These are phyloP conservation scores for Pythium dissotocum DNA, from an alignment of 352 stramenopile species.

Conservation along the genomic window DNA sequence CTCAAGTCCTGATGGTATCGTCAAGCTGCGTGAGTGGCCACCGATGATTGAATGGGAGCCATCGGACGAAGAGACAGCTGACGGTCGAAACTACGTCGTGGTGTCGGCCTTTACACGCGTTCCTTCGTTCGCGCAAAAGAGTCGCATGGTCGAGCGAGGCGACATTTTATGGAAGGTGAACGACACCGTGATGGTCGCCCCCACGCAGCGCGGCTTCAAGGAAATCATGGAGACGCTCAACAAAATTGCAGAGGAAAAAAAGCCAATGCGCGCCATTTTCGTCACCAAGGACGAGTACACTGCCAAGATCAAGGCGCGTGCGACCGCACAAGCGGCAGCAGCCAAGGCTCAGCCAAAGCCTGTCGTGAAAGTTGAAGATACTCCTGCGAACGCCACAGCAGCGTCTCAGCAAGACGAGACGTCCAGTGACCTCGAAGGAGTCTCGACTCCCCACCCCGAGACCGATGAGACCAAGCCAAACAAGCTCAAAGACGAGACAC, in stretches of 20 bases:
- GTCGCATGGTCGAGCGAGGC: conserved; percentile 52
- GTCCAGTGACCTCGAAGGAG: not conserved
- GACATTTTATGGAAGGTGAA: conserved; percentile 75
- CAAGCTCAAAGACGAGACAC: not conserved
- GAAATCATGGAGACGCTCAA: conserved; percentile 65
- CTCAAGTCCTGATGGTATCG: conserved; percentile 70
- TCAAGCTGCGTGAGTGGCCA: conserved; percentile 80
- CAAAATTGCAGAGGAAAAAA: conserved; percentile 47
- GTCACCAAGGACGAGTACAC: conserved; percentile 58
- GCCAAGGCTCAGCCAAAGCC: conserved; percentile 4
- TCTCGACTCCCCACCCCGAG: not conserved
- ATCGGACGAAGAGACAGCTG: conserved; percentile 53
- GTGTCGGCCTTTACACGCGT: conserved; percentile 67
- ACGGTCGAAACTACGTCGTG: conserved; percentile 64
- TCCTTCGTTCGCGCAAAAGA: conserved; percentile 75
- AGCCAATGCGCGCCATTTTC: conserved; percentile 59
- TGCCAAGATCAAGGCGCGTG: conserved; percentile 33
- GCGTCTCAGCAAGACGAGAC: not conserved
- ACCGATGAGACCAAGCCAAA: not conserved
- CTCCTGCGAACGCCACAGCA: not conserved
- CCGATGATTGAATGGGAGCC: conserved; percentile 80
- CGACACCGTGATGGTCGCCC: conserved; percentile 45
- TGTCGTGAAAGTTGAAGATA: not conserved
- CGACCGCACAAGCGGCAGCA: conserved; percentile 16
- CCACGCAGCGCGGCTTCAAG: conserved; percentile 47